Percentiles rank a stretch among this genome's conserved stretches.
These are phyloP conservation scores for Annulohypoxylon nitens DNA, from an alignment of 495 filamentous ascomycete species.

Conservation along the genomic window DNA sequence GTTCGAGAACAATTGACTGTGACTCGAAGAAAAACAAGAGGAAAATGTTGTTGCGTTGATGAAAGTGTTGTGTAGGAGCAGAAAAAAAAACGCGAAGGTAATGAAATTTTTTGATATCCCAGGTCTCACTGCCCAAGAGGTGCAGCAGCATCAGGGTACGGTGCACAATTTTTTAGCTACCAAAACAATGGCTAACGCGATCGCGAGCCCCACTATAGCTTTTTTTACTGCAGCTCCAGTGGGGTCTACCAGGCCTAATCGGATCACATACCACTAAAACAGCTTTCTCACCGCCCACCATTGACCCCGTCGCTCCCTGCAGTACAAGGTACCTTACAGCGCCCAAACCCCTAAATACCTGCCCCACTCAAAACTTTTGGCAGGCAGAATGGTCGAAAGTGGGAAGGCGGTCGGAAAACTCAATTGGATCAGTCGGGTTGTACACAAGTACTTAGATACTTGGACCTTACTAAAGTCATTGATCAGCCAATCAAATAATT, in stretches of 20 bases:
- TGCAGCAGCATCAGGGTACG: constrained; percentile 23
- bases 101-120: constrained; percentile 41
- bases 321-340: not conserved
- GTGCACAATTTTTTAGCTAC: constrained; percentile 7
- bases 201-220: constrained; percentile 43
- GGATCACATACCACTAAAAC: constrained; percentile 7
- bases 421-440: not conserved
- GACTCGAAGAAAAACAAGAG: constrained; percentile 33
- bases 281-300: constrained; percentile 39
- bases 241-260: constrained; percentile 8
- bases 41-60: constrained; percentile 29
- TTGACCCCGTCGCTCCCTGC: not conserved
- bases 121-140: constrained; percentile 28
- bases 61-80: constrained; percentile 23
- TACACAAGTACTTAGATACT: not conserved
- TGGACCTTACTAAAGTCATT: not conserved
- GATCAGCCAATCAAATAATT: not conserved
- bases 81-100: constrained; percentile 28
- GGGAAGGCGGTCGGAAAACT: constrained; percentile 16
- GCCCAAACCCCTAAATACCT: constrained; percentile 5
- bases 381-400: constrained; percentile 36
- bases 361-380: not conserved
- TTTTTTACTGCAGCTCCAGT: constrained; percentile 18
- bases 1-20: constrained; percentile 34
- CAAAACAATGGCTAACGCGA: constrained; percentile 26